Conservation (phyloP, 768 basidiomycete species). For the Lactifluus hygrophoroides region DNA sequence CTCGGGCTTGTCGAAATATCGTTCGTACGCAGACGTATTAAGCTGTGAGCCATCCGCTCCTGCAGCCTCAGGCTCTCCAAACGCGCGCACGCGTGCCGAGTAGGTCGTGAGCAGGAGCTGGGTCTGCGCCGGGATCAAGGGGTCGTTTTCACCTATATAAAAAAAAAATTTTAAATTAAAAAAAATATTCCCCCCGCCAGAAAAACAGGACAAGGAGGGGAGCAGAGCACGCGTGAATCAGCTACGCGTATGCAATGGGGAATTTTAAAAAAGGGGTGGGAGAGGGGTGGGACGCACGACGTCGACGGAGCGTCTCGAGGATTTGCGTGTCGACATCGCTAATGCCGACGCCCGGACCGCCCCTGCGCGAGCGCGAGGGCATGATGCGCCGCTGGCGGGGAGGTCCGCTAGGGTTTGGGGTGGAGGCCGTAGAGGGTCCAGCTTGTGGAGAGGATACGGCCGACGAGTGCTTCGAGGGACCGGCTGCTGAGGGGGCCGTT, state of each 20-base stretch:
- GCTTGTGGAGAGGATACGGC: constrained; percentile 4
- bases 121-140: constrained; percentile 58
- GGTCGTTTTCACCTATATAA: constrained; percentile 58
- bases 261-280: too few species aligned
- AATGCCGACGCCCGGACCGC: constrained; percentile 72
- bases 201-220: background rate
- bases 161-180: background rate
- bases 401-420: background rate
- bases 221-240: background rate
- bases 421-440: background rate
- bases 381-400: constrained; percentile 68
- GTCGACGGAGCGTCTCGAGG: constrained; percentile 68
- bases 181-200: background rate
- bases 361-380: constrained; percentile 72
- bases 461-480: background rate
- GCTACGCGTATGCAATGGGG: too few species aligned
- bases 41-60: constrained; percentile 34
- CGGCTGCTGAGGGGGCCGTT: background rate
- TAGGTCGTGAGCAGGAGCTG: constrained; percentile 70
- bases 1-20: constrained; percentile 72
- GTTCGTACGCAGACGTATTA: constrained; percentile 54
- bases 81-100: constrained; percentile 39
- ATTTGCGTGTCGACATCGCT: constrained; percentile 79
- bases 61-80: constrained; percentile 29
- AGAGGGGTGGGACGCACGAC: constrained; percentile 42